Percentiles rank a stretch among this genome's conserved stretches.
phyloP scores from a whole-genome alignment of 2,329 filamentous ascomycete genomes.

The Fusarium tanahbumbuense region DNA sequence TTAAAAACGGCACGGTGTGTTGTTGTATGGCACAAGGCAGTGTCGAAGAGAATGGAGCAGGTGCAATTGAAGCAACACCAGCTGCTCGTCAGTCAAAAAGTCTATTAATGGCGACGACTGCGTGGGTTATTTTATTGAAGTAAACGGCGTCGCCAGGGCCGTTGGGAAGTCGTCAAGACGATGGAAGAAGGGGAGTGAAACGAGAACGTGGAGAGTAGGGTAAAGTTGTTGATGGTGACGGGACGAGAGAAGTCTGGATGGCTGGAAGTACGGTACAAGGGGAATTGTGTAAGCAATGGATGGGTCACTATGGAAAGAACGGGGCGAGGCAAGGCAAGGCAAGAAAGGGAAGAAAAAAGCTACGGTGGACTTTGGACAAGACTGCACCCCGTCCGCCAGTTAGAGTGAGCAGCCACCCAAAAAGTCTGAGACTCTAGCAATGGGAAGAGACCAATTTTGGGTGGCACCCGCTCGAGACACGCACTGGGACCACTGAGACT shows the following conservation, averaged over 20 bases:
- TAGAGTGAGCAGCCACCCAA: constrained; percentile 26
- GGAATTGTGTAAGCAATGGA: constrained; percentile 47
- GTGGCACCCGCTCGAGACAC: constrained; percentile 37
- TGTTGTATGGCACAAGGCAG: constrained; percentile 2
- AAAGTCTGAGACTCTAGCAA: constrained; percentile 35
- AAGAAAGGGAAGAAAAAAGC: constrained; percentile 39
- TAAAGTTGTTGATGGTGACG: constrained; percentile 39
- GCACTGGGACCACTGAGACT: constrained; percentile 39
- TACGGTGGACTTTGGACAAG: constrained; percentile 46
- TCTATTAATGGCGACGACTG: constrained; percentile 14
- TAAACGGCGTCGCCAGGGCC: constrained; percentile 39
- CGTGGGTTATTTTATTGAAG: constrained; percentile 9
- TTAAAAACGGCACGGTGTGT: background rate
- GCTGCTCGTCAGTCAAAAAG: constrained; percentile 40
- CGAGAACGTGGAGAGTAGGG: constrained; percentile 25
- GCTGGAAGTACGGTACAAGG: constrained; percentile 29
- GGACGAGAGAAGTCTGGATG: constrained; percentile 32
- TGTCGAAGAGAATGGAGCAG: constrained; percentile 33
- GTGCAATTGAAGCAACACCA: constrained; percentile 43
- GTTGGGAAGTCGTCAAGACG: constrained; percentile 39
- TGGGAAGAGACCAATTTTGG: constrained; percentile 31
- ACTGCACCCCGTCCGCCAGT: constrained; percentile 36
- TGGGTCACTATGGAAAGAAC: constrained; percentile 27
- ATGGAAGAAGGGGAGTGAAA: constrained; percentile 29
- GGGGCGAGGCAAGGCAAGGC: constrained; percentile 32